Conservation (phyloP, 768 basidiomycete genomes). For the Podaxis carcinomalis region DNA sequence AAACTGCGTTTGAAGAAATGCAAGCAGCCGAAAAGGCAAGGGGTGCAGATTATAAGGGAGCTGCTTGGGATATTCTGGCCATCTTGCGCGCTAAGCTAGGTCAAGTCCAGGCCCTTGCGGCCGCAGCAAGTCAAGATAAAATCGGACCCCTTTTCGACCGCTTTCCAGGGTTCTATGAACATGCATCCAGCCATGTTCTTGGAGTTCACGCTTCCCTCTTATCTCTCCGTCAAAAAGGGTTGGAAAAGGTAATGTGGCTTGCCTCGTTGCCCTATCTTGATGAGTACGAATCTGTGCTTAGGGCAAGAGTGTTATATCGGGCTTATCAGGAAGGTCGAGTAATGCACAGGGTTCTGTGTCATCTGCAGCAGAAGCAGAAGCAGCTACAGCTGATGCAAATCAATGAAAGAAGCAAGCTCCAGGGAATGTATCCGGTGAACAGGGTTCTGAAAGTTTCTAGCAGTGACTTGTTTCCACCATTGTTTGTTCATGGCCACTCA, state of each 20-base stretch:
- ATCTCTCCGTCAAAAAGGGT: background rate
- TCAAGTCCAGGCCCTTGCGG: background rate
- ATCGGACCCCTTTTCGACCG: conserved; percentile 6
- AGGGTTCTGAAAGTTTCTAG: too few relatives aligned
- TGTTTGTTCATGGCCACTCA: too few relatives aligned
- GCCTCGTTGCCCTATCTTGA: background rate
- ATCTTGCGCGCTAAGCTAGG: conserved; percentile 3
- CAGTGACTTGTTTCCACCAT: too few relatives aligned
- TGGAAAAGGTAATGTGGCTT: conserved; percentile 5
- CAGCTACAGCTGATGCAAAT: too few relatives aligned
- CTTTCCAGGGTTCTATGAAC: background rate
- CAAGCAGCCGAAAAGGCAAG: conserved; percentile 14
- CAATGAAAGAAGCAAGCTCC: too few relatives aligned
- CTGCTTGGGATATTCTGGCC: conserved; percentile 3
- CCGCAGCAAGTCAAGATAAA: background rate
- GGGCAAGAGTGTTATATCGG: conserved; percentile 1
- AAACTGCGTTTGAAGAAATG: conserved; percentile 32
- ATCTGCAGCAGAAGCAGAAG: too few relatives aligned
- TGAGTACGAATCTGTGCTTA: background rate
- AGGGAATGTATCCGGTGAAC: too few relatives aligned
- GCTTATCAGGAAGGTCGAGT: background rate
- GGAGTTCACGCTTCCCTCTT: background rate
- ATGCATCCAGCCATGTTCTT: background rate
- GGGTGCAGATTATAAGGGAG: background rate
- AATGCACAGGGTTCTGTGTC: background rate